Evolutionary conservation across 768 basidiomycete species (phyloP).

Genomic region (Lactifluus volemus): DNA sequence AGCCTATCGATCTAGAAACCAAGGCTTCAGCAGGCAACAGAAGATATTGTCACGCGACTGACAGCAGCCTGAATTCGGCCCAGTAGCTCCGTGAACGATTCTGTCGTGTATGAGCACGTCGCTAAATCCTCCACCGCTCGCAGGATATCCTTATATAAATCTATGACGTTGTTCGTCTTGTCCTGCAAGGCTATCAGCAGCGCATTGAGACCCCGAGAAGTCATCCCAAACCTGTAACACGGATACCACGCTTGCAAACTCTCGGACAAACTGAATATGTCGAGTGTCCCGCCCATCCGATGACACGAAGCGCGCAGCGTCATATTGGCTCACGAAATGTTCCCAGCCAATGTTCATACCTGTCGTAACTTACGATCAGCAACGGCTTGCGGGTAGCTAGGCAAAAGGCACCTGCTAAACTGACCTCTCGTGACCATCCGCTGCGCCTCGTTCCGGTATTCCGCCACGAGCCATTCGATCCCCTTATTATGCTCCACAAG

Average conservation of each 20-base stretch:
- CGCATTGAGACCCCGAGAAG: not conserved
- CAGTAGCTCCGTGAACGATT: slow-evolving; percentile 75
- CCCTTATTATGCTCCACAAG: slow-evolving; percentile 84
- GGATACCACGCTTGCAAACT: slow-evolving; percentile 90
- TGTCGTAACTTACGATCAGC: slow-evolving; percentile 24
- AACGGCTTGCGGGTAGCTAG: not conserved
- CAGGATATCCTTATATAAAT: slow-evolving; percentile 78
- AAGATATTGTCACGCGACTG: slow-evolving; percentile 24
- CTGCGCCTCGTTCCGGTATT: slow-evolving; percentile 89
- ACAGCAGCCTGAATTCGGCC: slow-evolving; percentile 79
- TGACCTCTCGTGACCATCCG: slow-evolving; percentile 85
- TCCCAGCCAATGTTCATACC: slow-evolving; percentile 98
- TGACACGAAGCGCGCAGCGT: slow-evolving; percentile 65
- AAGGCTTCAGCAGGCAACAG: not conserved
- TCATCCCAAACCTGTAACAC: slow-evolving; percentile 59
- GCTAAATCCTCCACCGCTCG: slow-evolving; percentile 80
- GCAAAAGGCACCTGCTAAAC: slow-evolving; percentile 21
- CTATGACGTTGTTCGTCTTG: slow-evolving; percentile 91
- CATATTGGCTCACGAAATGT: slow-evolving; percentile 91
- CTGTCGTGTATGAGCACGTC: slow-evolving; percentile 76
- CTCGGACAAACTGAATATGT: slow-evolving; percentile 89
- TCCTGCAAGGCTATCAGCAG: slow-evolving; percentile 41
- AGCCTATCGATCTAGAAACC: slow-evolving; percentile 72
- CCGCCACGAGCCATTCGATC: slow-evolving; percentile 91
- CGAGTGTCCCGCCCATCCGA: slow-evolving; percentile 78